phyloP scores from a whole-genome alignment of 306 rosid species.

The Prinsepia uniflora region DNA sequence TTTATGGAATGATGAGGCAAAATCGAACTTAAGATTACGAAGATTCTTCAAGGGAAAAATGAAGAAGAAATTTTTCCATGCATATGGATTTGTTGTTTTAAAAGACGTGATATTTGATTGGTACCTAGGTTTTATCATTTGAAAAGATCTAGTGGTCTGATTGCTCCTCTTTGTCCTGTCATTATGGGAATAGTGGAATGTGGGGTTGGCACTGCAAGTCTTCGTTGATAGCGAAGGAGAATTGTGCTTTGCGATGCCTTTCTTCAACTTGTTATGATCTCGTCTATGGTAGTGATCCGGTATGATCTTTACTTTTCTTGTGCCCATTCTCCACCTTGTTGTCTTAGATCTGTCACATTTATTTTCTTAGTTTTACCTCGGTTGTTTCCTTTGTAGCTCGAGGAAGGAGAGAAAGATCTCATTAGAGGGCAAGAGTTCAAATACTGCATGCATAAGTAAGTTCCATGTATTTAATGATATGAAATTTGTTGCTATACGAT shows the following conservation, averaged over 20 bases:
- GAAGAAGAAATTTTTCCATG: background rate
- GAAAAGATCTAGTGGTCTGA: background rate
- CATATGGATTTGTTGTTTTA: background rate
- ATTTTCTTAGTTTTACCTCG: background rate
- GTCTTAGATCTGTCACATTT: background rate
- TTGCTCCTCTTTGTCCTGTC: background rate
- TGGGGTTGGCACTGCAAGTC: slow-evolving; percentile 88
- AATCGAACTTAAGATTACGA: background rate
- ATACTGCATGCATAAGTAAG: slow-evolving; percentile 86
- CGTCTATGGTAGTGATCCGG: slow-evolving; percentile 83
- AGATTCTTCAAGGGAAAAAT: background rate
- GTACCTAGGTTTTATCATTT: background rate
- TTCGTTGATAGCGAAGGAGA: slow-evolving; percentile 66
- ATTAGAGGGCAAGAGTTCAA: slow-evolving; percentile 77
- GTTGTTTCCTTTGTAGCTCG: slow-evolving; percentile 53
- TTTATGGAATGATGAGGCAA: background rate
- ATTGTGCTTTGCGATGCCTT: slow-evolving; percentile 88
- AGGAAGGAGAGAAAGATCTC: slow-evolving; percentile 92
- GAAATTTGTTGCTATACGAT: background rate
- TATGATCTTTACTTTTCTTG: slow-evolving; percentile 27
- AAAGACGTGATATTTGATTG: background rate
- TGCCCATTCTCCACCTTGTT: background rate
- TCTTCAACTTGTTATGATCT: slow-evolving; percentile 74
- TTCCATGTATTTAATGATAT: slow-evolving; percentile 8
- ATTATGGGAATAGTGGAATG: slow-evolving; percentile 50